Evolutionary conservation across 345 rosid genomes (phyloP), one percentile per base, ranked within the genome.

Genomic region (Anacardium occidentale): DNA sequence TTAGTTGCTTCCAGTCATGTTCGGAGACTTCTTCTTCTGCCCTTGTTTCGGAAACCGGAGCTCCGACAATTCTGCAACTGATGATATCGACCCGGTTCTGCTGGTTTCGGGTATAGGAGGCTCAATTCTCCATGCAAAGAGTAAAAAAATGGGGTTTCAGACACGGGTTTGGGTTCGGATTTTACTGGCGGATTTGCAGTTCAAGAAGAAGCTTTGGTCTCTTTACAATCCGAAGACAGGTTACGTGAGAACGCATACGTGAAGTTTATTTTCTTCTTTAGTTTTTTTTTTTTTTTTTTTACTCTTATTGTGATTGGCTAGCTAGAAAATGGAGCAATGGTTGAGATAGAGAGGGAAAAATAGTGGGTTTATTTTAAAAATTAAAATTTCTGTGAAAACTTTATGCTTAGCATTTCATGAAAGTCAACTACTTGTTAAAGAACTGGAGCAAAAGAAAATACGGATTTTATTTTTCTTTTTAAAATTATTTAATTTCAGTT

Each of bases 81-180:
- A n/a, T 24, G 93, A 89, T 44, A 79, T 69, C 12, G 89, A 90
- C 66, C 94, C 98, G 2, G 88, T 92, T 0, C 79, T 92, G 22
- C 87, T 92, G 25, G 84, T 92, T 14, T 87, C 98, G 26, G 98
- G 98, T 15, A 82, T 90, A 4, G 98, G 94, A 51, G 97, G 94
- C 6, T 93, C 94, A 74, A 77, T 90, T 63, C 88, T 85, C 69
- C 84, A 87, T 77, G 87, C 98, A 4, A 89, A 82, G 81, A 70
- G 57, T 59, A 92, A 90, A 82, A 76, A 68, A 42, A 54, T 71
- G 21, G 90, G 91, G 45, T 66, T 76, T 60, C 76, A 84, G 79
- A 78, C 83, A 64, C 92, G 94, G 61, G 98, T 88, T 48, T 93
- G 98, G 98, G 97, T 90, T 57, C 90, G 98, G 55, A 81, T 90